A percentile compares a stretch with the other conserved stretches of the same genome.
These are phyloP conservation scores for Picochlorum sp. DNA, from an alignment of 139 green algal genomes.

Conservation along the genomic window DNA sequence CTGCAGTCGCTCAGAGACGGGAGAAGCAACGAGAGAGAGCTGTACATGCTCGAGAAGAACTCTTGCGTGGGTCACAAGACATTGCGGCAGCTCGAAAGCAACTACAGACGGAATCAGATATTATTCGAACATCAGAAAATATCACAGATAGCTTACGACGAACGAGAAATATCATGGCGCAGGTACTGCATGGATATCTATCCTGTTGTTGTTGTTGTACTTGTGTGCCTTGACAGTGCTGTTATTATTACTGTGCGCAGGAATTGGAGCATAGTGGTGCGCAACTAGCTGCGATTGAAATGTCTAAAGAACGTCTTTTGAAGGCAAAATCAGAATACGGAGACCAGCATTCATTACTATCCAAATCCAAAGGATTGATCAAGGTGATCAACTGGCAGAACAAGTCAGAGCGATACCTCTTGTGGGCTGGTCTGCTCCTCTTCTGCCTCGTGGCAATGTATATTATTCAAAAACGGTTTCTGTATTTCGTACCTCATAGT, in stretches of 20 bases:
- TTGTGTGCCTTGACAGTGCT: neutral
- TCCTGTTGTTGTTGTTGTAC: no score
- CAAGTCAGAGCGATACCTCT: constrained; percentile 34
- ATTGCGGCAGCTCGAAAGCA: constrained; percentile 20
- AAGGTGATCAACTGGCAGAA: constrained; percentile 28
- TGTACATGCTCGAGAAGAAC: constrained; percentile 11
- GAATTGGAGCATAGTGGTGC: constrained; percentile 59
- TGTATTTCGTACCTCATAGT: constrained; percentile 39
- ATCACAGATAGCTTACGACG: constrained; percentile 59
- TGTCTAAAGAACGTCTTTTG: constrained; percentile 33
- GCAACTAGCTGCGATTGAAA: constrained; percentile 59
- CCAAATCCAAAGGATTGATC: constrained; percentile 35
- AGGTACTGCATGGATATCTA: neutral
- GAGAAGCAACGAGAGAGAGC: neutral
- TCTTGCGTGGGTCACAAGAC: constrained; percentile 21
- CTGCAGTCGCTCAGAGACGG: constrained; percentile 7
- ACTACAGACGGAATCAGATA: constrained; percentile 35
- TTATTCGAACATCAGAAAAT: constrained; percentile 33
- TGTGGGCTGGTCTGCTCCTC: constrained; percentile 52
- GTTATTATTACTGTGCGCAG: constrained; percentile 14
- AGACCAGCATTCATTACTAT: constrained; percentile 28
- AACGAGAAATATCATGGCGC: constrained; percentile 42
- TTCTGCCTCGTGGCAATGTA: constrained; percentile 53
- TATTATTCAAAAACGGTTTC: constrained; percentile 46
- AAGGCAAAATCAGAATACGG: constrained; percentile 48